These are phyloP conservation scores for Aspergillus candidus DNA, from an alignment of 2,329 filamentous ascomycete species.

Conservation along the genomic window DNA sequence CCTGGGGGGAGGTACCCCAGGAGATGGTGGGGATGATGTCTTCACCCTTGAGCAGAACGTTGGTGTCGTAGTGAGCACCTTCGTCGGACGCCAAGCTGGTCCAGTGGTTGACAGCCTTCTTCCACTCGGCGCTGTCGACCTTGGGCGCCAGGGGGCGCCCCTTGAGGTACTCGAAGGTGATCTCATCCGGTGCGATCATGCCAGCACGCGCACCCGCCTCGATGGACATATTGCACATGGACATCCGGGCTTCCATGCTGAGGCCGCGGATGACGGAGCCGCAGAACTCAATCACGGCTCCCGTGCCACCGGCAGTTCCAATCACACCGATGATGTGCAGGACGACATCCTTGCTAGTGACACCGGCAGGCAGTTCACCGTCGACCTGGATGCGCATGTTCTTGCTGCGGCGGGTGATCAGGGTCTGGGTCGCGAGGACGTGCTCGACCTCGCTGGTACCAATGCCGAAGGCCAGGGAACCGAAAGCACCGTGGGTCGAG, in stretches of 20 bases:
- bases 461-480: constrained; percentile 90
- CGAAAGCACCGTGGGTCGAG: constrained; percentile 95
- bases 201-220: constrained; percentile 92
- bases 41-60: constrained; percentile 83
- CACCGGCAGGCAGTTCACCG: constrained; percentile 79
- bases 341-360: constrained; percentile 93
- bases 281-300: constrained; percentile 94
- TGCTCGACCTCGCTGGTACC: constrained; percentile 98
- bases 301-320: constrained; percentile 90
- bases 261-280: constrained; percentile 83
- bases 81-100: constrained; percentile 74
- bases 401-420: constrained; percentile 92
- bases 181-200: constrained; percentile 93
- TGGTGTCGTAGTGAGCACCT: constrained; percentile 83
- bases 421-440: constrained; percentile 89
- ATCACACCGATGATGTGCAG: constrained; percentile 90
- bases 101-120: constrained; percentile 85
- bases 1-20: constrained; percentile 95
- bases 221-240: constrained; percentile 99
- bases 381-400: constrained; percentile 98
- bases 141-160: constrained; percentile 82
- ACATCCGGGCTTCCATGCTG: constrained; percentile 98
- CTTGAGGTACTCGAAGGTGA: constrained; percentile 92
- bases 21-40: constrained; percentile 91
- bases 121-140: constrained; percentile 79